Conservation (phyloP, 139 green algal genomes). For the Closterium sp. region DNA sequence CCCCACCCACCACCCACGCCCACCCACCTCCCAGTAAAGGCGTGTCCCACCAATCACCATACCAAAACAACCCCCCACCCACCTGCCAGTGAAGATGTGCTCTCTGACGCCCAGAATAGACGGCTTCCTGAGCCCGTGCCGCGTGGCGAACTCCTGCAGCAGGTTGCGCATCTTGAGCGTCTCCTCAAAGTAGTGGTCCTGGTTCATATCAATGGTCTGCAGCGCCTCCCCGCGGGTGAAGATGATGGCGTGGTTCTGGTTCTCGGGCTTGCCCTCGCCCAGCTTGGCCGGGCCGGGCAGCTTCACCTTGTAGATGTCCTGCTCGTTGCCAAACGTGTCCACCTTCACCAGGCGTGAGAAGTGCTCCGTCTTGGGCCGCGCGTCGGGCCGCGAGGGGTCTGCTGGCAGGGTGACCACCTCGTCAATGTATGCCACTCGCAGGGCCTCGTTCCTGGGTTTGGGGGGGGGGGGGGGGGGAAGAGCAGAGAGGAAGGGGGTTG, state of each 20-base stretch:
- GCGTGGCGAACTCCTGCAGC: constrained; percentile 58
- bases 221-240: constrained; percentile 51
- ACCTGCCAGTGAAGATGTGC: constrained; percentile 57
- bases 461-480: background rate
- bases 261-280: constrained; percentile 53
- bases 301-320: constrained; percentile 47
- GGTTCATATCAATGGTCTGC: constrained; percentile 57
- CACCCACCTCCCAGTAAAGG: background rate
- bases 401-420: constrained; percentile 25
- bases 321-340: constrained; percentile 7
- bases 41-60: background rate
- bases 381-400: background rate
- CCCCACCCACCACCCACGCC: no score
- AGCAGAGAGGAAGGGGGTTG: no score
- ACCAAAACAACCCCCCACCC: background rate
- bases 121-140: constrained; percentile 18
- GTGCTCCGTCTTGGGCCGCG: background rate
- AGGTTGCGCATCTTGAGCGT: constrained; percentile 79
- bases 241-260: constrained; percentile 54
- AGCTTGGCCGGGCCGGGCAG: constrained; percentile 43
- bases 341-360: constrained; percentile 36
- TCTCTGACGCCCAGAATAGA: constrained; percentile 50
- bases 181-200: constrained; percentile 83
- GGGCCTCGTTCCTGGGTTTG: constrained; percentile 4
- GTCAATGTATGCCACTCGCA: constrained; percentile 49